Conservation (phyloP, 2,329 filamentous ascomycete genomes). For the Alternaria tenuissima region DNA sequence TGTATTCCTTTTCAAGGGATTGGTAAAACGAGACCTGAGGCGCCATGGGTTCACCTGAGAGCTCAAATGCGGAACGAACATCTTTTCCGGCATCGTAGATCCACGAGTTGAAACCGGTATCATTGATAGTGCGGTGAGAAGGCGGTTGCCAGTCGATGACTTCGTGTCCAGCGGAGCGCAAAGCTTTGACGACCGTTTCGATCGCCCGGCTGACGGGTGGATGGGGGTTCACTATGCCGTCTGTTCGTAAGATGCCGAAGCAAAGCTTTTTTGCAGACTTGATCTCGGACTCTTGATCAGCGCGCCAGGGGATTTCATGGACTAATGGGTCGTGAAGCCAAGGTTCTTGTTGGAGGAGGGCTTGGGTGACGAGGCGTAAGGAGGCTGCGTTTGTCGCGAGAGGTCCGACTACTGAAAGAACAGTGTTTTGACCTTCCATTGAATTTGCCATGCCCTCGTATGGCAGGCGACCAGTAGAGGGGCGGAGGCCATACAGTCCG, state of each 20-base stretch:
- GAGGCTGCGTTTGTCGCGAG: constrained; percentile 65
- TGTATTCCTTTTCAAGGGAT: constrained; percentile 27
- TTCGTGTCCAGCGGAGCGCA: constrained; percentile 41
- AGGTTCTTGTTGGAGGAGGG: constrained; percentile 65
- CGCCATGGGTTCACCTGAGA: constrained; percentile 45
- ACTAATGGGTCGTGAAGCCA: constrained; percentile 74
- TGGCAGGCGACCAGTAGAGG: constrained; percentile 61
- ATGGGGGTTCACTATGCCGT: constrained; percentile 47
- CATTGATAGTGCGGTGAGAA: constrained; percentile 30
- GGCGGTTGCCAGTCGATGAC: constrained; percentile 41
- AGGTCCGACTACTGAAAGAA: constrained; percentile 70
- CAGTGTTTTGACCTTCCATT: constrained; percentile 69
- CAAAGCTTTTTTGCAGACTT: constrained; percentile 25
- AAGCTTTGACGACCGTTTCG: constrained; percentile 30
- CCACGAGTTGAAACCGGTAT: constrained; percentile 38
- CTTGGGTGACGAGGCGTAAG: constrained; percentile 64
- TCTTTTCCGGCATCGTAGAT: constrained; percentile 44
- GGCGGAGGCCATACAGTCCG: constrained; percentile 63
- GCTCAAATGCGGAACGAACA: constrained; percentile 39
- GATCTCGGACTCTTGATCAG: constrained; percentile 48
- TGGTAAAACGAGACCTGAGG: constrained; percentile 35
- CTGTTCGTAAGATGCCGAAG: constrained; percentile 45
- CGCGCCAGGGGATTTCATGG: constrained; percentile 71
- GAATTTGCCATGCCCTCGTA: constrained; percentile 63
- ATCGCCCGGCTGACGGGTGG: constrained; percentile 50